Percentiles rank a stretch among this genome's conserved stretches.
Evolutionary conservation across 116 monocot species (phyloP).

Genomic region (Dioscorea cayenensis): DNA sequence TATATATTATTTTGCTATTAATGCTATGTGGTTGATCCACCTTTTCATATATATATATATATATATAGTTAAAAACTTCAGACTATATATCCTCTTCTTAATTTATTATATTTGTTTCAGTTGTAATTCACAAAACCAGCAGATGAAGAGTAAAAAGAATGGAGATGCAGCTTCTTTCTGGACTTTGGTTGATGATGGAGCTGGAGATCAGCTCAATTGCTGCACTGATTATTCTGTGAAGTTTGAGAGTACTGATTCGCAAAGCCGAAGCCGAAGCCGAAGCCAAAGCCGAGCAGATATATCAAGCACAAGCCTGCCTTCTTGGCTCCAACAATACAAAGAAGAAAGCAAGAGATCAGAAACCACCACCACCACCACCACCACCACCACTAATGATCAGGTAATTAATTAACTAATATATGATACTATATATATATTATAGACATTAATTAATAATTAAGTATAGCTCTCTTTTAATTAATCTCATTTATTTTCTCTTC

Average conservation of each 20-base stretch:
- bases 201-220: slow-evolving; percentile 15
- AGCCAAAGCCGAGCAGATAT: slow-evolving; percentile 1
- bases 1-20: too few species aligned
- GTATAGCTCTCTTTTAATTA: too few species aligned
- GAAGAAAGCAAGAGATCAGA: slow-evolving; percentile 34
- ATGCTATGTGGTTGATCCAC: too few species aligned
- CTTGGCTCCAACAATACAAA: slow-evolving; percentile 71
- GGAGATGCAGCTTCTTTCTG: slow-evolving; percentile 18
- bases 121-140: slow-evolving; percentile 2
- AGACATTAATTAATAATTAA: not conserved
- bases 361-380: not conserved
- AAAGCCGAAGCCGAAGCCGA: slow-evolving; percentile 18
- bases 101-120: not conserved
- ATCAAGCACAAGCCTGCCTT: slow-evolving; percentile 37
- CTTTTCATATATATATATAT: too few species aligned
- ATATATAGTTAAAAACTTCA: too few species aligned
- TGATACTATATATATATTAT: not conserved
- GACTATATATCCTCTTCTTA: too few species aligned
- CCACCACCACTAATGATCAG: slow-evolving; percentile 17
- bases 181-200: slow-evolving; percentile 15
- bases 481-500: not conserved
- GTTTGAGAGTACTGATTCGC: not conserved
- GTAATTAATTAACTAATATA: slow-evolving; percentile 28
- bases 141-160: slow-evolving; percentile 14
- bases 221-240: slow-evolving; percentile 25